Base-by-base conservation (phyloP, 352 stramenopile species). In the Albugo laibachii region DNA sequence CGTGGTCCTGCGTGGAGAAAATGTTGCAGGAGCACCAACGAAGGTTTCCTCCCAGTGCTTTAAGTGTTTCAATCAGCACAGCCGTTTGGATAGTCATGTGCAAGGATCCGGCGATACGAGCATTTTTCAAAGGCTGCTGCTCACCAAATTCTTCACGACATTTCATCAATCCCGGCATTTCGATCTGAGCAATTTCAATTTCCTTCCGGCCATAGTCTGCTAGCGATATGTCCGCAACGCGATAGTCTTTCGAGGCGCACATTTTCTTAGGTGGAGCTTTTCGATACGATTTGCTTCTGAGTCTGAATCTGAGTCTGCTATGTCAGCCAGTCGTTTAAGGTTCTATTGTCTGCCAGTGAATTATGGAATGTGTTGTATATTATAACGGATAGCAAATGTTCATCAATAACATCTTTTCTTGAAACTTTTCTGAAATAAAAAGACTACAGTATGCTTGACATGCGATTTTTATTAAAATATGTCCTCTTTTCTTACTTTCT, bases 41-140 rank as follows among this genome's bases (percentile, higher is more conserved):
- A 42, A 99, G 93, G 68, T 98, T 86, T 55, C 78, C 89, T 54
- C 94, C 93, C 39, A 98, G 80, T 20, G 86, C 76, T 65, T 97
- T 95, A 20, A 98, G 69, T 13, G 94, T 99, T 71, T 99, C 93
- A 57, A 99, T 99, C 40, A 99, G 84, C 49, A 99, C 94, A 16
- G 92, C 94, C 14, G 94, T 99, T 67, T 99, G 94, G 68, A 98
- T 97, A 54, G 94, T 99, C 94, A 99, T 99, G 83, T 99, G 94
- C 52, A 99, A 77, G 39, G 92, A 98, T 59, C 94, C 94, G 45
- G 92, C 93, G 42, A 97, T 86, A 47, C 83, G 73, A 5, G 93
- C 86, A 57, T 85, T 88, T 20, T 78, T 66, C 14, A 98, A 79
- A 31, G 83, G 76, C 62, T 96, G 71, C 34, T 62, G 58, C 14